phyloP scores from a whole-genome alignment of 768 basidiomycete genomes.

The Termitomyces sp. region DNA sequence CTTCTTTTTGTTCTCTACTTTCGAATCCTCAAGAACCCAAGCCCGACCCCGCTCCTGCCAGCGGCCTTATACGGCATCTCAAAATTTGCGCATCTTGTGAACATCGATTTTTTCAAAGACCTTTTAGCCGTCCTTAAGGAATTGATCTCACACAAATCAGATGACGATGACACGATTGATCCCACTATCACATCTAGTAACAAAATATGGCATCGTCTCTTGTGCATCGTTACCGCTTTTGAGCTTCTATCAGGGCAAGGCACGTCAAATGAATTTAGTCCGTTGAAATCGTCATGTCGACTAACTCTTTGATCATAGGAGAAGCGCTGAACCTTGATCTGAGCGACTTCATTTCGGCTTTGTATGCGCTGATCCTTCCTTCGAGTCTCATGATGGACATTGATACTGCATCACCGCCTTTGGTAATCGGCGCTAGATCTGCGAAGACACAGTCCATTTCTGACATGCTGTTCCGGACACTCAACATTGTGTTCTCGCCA shows the following conservation, averaged over 20 bases:
- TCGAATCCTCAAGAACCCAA: constrained; percentile 84
- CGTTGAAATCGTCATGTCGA: neutral
- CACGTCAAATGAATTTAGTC: constrained; percentile 22
- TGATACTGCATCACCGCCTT: constrained; percentile 41
- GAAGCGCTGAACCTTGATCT: constrained; percentile 98
- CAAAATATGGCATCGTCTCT: constrained; percentile 54
- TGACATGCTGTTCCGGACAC: constrained; percentile 82
- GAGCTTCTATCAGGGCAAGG: constrained; percentile 97
- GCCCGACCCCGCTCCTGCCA: constrained; percentile 73
- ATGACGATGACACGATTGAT: constrained; percentile 31
- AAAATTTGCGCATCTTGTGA: constrained; percentile 92
- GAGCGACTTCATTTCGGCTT: constrained; percentile 75
- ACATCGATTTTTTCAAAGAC: constrained; percentile 98
- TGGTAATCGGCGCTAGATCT: constrained; percentile 18
- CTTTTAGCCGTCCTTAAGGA: constrained; percentile 81
- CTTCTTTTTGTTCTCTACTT: constrained; percentile 97
- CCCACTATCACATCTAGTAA: constrained; percentile 20
- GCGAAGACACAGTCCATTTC: constrained; percentile 33
- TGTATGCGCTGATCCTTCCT: constrained; percentile 79
- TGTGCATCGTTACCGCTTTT: constrained; percentile 95
- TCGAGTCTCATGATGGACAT: constrained; percentile 63
- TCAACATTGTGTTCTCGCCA: constrained; percentile 78
- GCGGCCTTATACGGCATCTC: constrained; percentile 89
- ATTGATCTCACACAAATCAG: constrained; percentile 53
- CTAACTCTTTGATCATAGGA: constrained; percentile 40